Base-by-base conservation (phyloP, 768 basidiomycete species). In the Coprinopsis strossmayeri region DNA sequence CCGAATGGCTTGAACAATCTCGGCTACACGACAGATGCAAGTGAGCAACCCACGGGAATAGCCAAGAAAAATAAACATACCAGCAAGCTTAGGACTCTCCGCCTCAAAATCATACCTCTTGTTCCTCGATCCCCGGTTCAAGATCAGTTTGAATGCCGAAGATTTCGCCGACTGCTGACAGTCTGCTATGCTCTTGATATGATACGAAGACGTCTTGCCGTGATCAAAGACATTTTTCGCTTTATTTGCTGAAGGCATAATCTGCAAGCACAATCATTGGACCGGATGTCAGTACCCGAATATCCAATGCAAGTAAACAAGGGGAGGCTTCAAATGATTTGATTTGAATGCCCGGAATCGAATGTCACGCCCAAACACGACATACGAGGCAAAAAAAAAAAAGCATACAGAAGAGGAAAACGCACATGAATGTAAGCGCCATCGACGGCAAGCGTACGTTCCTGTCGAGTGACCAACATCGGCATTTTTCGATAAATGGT, bases 91-190 rank as follows among this genome's bases (percentile, higher is more conserved):
- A 1, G 87, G 74, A 55, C 70, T 91, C 64, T 95, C 94, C 0
- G 93, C 95, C 67, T 99, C 96, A 61, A 96, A 97, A 58, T 98
- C 95, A 61, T 97, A 98, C 32, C 92, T 74, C 73, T 98, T 99
- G 56, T 84, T 86, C 34, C 81, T 74, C 35, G 77, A 76, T 30
- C 79, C 77, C 53, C 87, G 71, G 60, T 80, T 84, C 11, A 98
- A 78, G 26, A 95, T 79, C 17, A 98, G 76, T 72, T 94, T 95
- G 78, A 99, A 94, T 1, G 87, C 77, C 24, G 85, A 82, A 11
- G 79, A 79, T 63, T 93, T 91, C 39, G 81, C 76, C 1, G 84
- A 84, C 60, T 95, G 85, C 53, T 89, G 88, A 60, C 89, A 91
- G 40, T 84, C 79, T 26, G 81, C 78, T 35, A 99, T 82, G 52